A percentile compares a stretch with the other conserved stretches of the same genome.
Evolutionary conservation across 306 rosid genomes (phyloP).

Genomic region (Hippophae tibetana): DNA sequence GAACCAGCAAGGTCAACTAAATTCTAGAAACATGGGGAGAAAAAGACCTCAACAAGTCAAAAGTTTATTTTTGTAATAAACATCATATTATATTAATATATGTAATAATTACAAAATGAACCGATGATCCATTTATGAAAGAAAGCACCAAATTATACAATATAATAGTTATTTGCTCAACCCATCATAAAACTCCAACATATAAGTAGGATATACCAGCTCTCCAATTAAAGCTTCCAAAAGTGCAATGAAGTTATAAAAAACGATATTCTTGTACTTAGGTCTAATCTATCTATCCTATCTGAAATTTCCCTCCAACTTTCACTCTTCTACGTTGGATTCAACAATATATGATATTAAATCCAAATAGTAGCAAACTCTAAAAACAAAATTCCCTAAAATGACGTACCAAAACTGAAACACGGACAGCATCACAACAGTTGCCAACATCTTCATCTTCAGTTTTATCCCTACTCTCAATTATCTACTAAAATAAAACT

Average conservation of each 20-base stretch:
- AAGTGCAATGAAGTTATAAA: no score
- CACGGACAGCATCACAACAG: conserved; percentile 89
- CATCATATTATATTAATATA: not conserved
- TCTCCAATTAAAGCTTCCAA: no score
- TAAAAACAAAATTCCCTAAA: conserved; percentile 1
- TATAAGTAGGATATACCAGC: no score
- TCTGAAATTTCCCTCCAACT: no score
- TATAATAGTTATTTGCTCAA: no score
- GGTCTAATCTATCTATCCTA: no score
- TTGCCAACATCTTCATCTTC: conserved; percentile 46
- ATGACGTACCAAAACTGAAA: conserved; percentile 76
- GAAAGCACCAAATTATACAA: no score
- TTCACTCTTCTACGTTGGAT: no score
- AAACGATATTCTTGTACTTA: no score
- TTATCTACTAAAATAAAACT: conserved; percentile 42
- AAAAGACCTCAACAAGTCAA: conserved; percentile 5
- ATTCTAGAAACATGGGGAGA: conserved; percentile 42
- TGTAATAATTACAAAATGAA: no score
- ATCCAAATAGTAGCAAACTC: not conserved
- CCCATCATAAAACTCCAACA: no score
- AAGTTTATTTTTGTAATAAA: conserved; percentile 1
- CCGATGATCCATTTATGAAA: no score
- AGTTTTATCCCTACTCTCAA: conserved; percentile 78
- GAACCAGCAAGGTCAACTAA: conserved; percentile 99
- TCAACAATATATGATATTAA: not conserved